phyloP scores from a whole-genome alignment of 306 rosid species.

The Prunus fruticosa region DNA sequence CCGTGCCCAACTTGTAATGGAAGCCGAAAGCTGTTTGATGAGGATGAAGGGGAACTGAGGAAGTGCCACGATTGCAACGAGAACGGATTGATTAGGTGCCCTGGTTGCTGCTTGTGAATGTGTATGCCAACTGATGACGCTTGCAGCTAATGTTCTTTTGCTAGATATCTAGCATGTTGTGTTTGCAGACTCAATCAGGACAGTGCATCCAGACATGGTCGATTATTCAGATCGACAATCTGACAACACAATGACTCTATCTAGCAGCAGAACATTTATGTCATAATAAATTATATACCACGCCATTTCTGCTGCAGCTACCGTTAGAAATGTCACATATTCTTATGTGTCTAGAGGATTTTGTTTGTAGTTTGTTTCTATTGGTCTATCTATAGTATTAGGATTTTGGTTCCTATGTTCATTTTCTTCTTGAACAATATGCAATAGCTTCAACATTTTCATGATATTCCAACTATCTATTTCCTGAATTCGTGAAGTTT shows the following conservation, averaged over 20 bases:
- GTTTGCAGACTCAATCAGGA: no score
- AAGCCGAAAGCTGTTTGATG: conserved; percentile 63
- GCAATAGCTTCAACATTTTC: conserved; percentile 19
- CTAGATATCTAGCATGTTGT: no score
- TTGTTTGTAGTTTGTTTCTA: conserved; percentile 16
- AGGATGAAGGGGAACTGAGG: conserved; percentile 45
- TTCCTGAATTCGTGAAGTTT: neutral
- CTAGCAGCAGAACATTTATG: no score
- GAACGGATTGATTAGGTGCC: conserved; percentile 81
- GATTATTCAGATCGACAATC: no score
- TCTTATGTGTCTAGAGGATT: conserved; percentile 9
- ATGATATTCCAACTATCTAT: neutral
- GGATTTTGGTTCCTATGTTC: conserved; percentile 10
- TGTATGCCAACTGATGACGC: no score
- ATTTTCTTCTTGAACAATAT: conserved; percentile 28
- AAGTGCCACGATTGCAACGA: conserved; percentile 75
- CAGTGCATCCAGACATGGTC: no score
- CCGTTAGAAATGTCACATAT: neutral
- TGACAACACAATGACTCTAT: no score
- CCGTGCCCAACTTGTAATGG: conserved; percentile 73
- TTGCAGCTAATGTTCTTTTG: neutral
- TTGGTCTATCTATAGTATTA: neutral
- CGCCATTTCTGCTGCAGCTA: neutral
- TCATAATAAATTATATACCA: no score
- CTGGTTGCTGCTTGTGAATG: conserved; percentile 50